Evolutionary conservation across 73 alveolate genomes (phyloP), one percentile per base, ranked within the genome.

Genomic region (Breviolum minutum): DNA sequence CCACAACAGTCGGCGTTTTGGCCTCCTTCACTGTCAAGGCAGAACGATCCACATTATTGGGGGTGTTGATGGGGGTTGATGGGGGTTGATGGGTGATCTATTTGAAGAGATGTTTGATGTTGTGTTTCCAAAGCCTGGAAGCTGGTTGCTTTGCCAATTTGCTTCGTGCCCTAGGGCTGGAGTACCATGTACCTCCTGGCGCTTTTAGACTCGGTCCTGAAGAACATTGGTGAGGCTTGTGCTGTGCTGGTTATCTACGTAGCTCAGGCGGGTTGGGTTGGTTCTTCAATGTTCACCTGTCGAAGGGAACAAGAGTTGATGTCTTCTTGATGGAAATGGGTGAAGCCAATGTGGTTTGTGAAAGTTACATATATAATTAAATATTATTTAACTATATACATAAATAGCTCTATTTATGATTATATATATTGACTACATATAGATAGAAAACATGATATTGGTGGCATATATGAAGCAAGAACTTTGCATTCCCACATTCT

Each of bases 211-310:
- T 94, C 99, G 12, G 99, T 94, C 61, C 93, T 94, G 93, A 94
- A 94, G 93, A 94, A 94, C 93, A 94, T 94, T 84, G 99, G 99
- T 20, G 99, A 94, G 84, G 99, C 99, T 54, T 79, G 94, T 62
- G 91, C 99, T 10, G 99, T 94, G 71, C 83, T 94, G 70, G 99
- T 94, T 26, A 94, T 94, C 85, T 94, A 94, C 19, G 99, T 71
- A 27, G 99, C 99, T 12, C 95, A 87, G 95, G 95, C 82, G 32
- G 68, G 79, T 0, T 27, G 89, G 66, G 89, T 40, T 40, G 54
- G 54, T 40, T 40, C 54, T 40, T 40, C 54, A 3, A 40, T 40
- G 54, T 40, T 40, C 54, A 40, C 5, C 54, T 40, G 54, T 40
- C 54, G 3, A 40, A 0, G 54, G 54, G 54, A 40, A 40, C 54